Evolutionary conservation across 2,329 filamentous ascomycete species (phyloP).

Genomic region (Sphaerulina musiva): DNA sequence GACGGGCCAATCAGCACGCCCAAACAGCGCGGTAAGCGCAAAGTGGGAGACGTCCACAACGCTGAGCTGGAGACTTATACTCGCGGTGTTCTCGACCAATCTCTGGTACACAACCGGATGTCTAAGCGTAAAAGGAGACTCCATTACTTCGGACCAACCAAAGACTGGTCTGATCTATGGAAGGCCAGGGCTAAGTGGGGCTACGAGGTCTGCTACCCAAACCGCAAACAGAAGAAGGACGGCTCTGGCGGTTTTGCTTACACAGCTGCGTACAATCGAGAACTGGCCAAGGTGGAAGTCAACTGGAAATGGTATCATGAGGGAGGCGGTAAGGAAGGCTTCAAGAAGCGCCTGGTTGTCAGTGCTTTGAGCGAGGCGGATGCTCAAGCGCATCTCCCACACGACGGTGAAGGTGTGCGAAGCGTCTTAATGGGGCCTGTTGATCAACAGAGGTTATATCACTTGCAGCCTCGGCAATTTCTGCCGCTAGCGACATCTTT

Average conservation of each 20-base stretch:
- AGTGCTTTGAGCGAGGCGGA: conserved; percentile 34
- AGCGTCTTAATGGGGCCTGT: conserved; percentile 48
- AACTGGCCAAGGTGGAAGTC: conserved; percentile 39
- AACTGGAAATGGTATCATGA: conserved; percentile 51
- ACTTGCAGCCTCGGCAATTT: conserved; percentile 38
- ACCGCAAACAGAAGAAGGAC: conserved; percentile 33
- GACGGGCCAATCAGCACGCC: background rate
- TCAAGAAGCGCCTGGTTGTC: conserved; percentile 39
- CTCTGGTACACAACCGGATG: conserved; percentile 20
- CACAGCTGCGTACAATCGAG: conserved; percentile 42
- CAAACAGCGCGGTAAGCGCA: background rate
- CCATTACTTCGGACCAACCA: conserved; percentile 46
- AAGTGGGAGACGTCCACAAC: background rate
- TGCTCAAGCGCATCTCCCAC: conserved; percentile 41
- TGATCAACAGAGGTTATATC: conserved; percentile 39
- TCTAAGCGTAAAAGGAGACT: conserved; percentile 42
- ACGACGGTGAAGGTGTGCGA: conserved; percentile 28
- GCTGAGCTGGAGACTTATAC: conserved; percentile 16
- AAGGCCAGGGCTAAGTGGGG: conserved; percentile 48
- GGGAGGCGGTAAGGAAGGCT: conserved; percentile 36
- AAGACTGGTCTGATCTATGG: conserved; percentile 45
- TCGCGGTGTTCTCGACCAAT: conserved; percentile 26
- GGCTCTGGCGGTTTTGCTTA: conserved; percentile 37
- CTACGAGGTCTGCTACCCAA: conserved; percentile 47
- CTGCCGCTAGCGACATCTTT: conserved; percentile 45